Base-by-base conservation (phyloP, 495 filamentous ascomycete species). In the Parathielavia appendiculata region DNA sequence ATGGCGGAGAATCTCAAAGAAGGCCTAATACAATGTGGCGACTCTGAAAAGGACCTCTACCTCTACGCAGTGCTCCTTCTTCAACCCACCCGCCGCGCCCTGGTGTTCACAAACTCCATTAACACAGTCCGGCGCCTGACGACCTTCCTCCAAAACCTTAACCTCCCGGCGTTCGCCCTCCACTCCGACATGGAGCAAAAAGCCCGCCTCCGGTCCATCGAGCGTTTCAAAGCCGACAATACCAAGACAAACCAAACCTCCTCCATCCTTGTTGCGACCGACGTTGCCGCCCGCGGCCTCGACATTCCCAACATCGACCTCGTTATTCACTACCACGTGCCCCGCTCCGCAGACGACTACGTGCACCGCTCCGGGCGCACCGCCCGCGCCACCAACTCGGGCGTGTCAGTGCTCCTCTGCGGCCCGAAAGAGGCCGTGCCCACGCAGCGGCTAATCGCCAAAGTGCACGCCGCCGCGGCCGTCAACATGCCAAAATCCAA, bases 121-220 rank as follows among this genome's bases (percentile, higher is more conserved):
- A 87, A 87, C 63, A 88, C 92, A 1, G 92, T 95, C 63, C 88
- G 91, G 14, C 91, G 93, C 39, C 76, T 98, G 8, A 84, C 86
- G 0, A 88, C 93, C 20, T 79, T 97, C 57, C 81, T 98, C 10
- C 88, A 93, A 67, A 88, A 85, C 54, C 84, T 98, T 20, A 81
- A 85, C 59, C 82, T 96, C 16, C 85, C 84, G 8, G 89, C 87
- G 14, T 77, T 88, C 20, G 82, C 87, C 0, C 79, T 98, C 11
- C 93, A 98, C 70, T 96, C 91, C 0, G 86, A 88, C 61, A 97
- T 98, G 93, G 79, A 85, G 8, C 95, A 97, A 73, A 97, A 97
- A 70, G 91, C 93, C n/a, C 90, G 93, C 30, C 78, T 98, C 19
- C 86, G 93, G 45, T 92, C 90, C 14, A 78, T 98, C 10, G 93